phyloP scores from a whole-genome alignment of 2,329 filamentous ascomycete species.

The Dactylellina sp. region DNA sequence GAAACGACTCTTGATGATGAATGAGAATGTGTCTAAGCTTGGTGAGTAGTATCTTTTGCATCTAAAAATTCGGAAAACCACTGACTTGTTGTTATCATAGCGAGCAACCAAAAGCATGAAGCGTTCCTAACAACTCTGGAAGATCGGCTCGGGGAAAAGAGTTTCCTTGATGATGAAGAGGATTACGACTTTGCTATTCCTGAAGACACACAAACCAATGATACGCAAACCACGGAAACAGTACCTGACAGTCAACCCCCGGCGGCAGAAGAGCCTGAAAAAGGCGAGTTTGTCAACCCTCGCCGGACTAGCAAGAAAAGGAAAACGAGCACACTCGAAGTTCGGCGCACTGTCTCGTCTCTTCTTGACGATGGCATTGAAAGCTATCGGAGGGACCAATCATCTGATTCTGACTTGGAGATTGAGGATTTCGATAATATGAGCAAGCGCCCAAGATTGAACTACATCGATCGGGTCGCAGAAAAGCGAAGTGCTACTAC shows the following conservation, averaged over 20 bases:
- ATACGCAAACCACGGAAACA: slow-evolving; percentile 22
- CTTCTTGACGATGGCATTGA: slow-evolving; percentile 41
- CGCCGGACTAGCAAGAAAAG: slow-evolving; percentile 38
- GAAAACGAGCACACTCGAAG: slow-evolving; percentile 35
- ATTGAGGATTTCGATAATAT: slow-evolving; percentile 54
- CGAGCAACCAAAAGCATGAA: slow-evolving; percentile 85
- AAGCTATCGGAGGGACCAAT: slow-evolving; percentile 10
- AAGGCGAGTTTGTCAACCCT: slow-evolving; percentile 33
- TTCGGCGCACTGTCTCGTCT: slow-evolving; percentile 38
- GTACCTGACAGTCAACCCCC: slow-evolving; percentile 36
- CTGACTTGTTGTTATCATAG: slow-evolving; percentile 62
- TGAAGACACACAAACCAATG: slow-evolving; percentile 53
- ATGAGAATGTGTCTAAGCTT: slow-evolving; percentile 91
- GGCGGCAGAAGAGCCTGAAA: slow-evolving; percentile 13
- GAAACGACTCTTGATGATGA: slow-evolving; percentile 85
- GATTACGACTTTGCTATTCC: slow-evolving; percentile 61
- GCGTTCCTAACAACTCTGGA: slow-evolving; percentile 93
- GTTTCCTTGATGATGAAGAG: slow-evolving; percentile 74
- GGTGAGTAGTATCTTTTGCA: slow-evolving; percentile 57
- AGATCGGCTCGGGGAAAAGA: slow-evolving; percentile 79
- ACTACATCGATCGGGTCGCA: slow-evolving; percentile 78
- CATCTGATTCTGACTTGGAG: slow-evolving; percentile 53
- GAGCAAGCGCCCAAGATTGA: slow-evolving; percentile 58
- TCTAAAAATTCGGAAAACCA: background rate
- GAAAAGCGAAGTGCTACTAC: slow-evolving; percentile 70